Evolutionary conservation across 352 stramenopile species (phyloP), one percentile per base, ranked within the genome.

Genomic region (Phytophthora rubi): DNA sequence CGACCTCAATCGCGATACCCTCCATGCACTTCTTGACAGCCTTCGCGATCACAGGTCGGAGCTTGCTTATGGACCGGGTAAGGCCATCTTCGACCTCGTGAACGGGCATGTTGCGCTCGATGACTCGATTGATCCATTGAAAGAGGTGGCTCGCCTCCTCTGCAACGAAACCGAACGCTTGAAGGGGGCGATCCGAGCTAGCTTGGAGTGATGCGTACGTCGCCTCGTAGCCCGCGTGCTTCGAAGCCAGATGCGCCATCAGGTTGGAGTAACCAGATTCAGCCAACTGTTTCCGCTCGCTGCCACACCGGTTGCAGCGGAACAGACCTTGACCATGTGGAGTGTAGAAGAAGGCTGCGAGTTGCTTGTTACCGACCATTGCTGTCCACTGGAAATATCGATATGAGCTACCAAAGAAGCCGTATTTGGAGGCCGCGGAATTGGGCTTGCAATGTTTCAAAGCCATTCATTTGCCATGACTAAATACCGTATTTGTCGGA

Each of bases 261-360:
- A 64, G 62, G n/a, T 70, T 70, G 32, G 54, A 64, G 23, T 64
- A 64, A 7, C 53, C 62, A 10, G 47, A 62, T 4, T 35, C 23
- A 28, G 32, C 2, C 13, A 55, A 45, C 21, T 57, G 47, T 18
- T 58, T 69, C 10, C 44, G 61, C 8, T 49, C 23, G 18, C 26
- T 16, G 1, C 61, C 18, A 21, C 53, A 62, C 0, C 59, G 6
- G n/a, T 62, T 69, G 62, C 62, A 69, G 30, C 53, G 62, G 9
- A 62, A 68, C 2, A 55, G 53, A 21, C 60, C 52, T 59, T 61
- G 51, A 4, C 61, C 52, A 30, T 61, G 42, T 1, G 51, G 30
- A 16, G 39, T 12, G 52, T 51, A 61, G 42, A 68, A 68, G 15
- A 68, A 68, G 23, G 39, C 44, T 28, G 12, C 4, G 39, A 68